Evolutionary conservation across 345 rosid species (phyloP), one percentile per base, ranked within the genome.

Genomic region (Rhodamnia rubescens): DNA sequence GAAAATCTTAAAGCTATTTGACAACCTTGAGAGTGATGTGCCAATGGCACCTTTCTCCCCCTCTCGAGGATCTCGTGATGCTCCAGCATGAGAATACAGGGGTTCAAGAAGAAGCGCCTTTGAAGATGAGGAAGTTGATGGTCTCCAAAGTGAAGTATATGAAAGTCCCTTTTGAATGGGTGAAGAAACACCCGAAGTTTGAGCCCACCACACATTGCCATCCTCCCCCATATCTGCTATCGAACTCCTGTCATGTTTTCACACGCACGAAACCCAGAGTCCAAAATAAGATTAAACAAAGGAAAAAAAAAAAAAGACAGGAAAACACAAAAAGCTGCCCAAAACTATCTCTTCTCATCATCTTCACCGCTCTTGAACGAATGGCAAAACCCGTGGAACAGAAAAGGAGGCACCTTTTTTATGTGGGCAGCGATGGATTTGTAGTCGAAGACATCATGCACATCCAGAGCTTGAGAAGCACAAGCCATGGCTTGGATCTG

Each of bases 401-500:
- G 36, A 55, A 57, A 55, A 21, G 74, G 32, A 36, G 59, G 21
- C 54, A 92, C 93, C 93, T 89, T 90, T 56, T 92, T 92, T 44
- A 91, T 92, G 84, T 92, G 87, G 82, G 90, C 89, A 57, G 92
- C 92, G 80, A 91, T 87, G 36, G 90, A 91, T 56, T 84, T 86
- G 88, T 86, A 90, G 59, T 92, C 91, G 26, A 87, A 32, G 47
- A 92, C 92, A 75, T 92, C 94, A 36, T 84, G 90, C 83, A 91
- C 84, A 88, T 92, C 92, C 49, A 92, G 88, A 4, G 94, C 92
- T 20, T 92, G 92, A 90, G 96, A 96, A 88, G 99, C 98, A 84
- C 86, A 92, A 81, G 94, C 89, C 99, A 96, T 95, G 82, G 98
- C 99, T 58, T 93, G 93, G 74, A 89, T 84, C 91, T 95, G 99